Evolutionary conservation across 1,284 basidiomycete genomes (phyloP).

Genomic region (Hemileia vastatrix): DNA sequence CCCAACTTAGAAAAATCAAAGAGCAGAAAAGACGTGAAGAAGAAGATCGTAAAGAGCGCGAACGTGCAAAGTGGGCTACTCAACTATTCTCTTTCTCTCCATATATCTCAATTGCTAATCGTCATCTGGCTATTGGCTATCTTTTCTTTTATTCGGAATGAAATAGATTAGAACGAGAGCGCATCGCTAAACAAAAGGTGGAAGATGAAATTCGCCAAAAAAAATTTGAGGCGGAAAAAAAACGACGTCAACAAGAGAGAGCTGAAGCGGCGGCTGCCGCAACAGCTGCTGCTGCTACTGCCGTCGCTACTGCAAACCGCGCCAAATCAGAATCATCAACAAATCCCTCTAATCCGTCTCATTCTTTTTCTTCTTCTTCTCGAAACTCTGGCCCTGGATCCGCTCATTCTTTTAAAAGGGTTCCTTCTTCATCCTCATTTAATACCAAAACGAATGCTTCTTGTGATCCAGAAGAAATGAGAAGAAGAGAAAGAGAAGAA

Average conservation of each 20-base stretch:
- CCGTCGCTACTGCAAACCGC: not conserved
- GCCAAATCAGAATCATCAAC: not conserved
- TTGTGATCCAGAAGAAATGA: constrained; percentile 16
- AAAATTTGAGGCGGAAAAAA: constrained; percentile 5
- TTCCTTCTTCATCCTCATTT: no score
- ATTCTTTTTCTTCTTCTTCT: not conserved
- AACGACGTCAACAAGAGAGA: constrained; percentile 12
- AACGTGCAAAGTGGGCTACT: constrained; percentile 3
- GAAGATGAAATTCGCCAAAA: constrained; percentile 14
- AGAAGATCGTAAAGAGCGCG: constrained; percentile 22
- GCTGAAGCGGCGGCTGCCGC: not conserved
- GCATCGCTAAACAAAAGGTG: constrained; percentile 7
- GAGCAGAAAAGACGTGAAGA: constrained; percentile 11
- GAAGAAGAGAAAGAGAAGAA: constrained; percentile 14
- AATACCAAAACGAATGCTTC: not conserved
- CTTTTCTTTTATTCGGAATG: not conserved
- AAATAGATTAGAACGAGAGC: constrained; percentile 13
- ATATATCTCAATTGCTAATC: no score
- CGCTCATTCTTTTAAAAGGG: not conserved
- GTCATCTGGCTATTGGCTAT: no score
- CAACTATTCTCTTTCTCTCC: not conserved
- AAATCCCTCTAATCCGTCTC: not conserved
- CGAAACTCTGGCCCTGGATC: not conserved
- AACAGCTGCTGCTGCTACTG: not conserved
- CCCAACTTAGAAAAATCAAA: constrained; percentile 8